Percentiles rank a stretch among this genome's conserved stretches.
Conservation (phyloP, 2,329 filamentous ascomycete genomes). For the Diaporthe nobilis region DNA sequence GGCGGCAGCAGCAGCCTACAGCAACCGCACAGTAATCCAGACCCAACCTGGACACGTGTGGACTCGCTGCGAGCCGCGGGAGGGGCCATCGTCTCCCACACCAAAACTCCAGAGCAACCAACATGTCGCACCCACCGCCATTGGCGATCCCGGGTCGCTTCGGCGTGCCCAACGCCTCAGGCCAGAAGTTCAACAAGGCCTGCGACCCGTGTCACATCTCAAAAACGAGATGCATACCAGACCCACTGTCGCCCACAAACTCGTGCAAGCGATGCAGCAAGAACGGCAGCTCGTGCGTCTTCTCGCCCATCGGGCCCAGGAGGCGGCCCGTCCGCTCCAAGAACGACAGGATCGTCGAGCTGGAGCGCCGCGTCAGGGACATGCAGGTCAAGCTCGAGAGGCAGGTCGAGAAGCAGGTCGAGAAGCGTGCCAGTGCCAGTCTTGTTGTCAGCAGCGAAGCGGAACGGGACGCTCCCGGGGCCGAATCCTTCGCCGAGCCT, state of each 20-base stretch:
- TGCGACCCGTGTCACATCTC: slow-evolving; percentile 41
- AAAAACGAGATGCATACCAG: slow-evolving; percentile 39
- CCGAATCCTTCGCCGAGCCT: slow-evolving; percentile 11
- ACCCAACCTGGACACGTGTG: not conserved
- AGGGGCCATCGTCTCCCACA: not conserved
- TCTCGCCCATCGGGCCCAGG: slow-evolving; percentile 40
- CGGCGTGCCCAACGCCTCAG: slow-evolving; percentile 13
- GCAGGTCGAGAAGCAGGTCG: slow-evolving; percentile 31
- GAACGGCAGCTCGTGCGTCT: slow-evolving; percentile 38
- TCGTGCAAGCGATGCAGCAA: slow-evolving; percentile 40
- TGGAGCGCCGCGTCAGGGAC: slow-evolving; percentile 40
- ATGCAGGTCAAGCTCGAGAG: slow-evolving; percentile 41
- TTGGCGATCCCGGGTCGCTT: slow-evolving; percentile 11
- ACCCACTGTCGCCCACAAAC: slow-evolving; percentile 39
- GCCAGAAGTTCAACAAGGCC: slow-evolving; percentile 40
- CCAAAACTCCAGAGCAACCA: not conserved
- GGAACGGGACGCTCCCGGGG: slow-evolving; percentile 5
- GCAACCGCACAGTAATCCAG: not conserved
- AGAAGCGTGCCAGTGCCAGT: not conserved
- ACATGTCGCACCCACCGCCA: slow-evolving; percentile 19
- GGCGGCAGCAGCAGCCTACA: not conserved
- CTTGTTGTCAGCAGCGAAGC: not conserved
- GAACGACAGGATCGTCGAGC: slow-evolving; percentile 41
- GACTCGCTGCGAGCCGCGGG: not conserved
- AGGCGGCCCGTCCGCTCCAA: slow-evolving; percentile 39